A percentile compares a stretch with the other conserved stretches of the same genome.
These are phyloP conservation scores for Starmerella asiatica DNA, from an alignment of 805 yeast genomes.

Conservation along the genomic window DNA sequence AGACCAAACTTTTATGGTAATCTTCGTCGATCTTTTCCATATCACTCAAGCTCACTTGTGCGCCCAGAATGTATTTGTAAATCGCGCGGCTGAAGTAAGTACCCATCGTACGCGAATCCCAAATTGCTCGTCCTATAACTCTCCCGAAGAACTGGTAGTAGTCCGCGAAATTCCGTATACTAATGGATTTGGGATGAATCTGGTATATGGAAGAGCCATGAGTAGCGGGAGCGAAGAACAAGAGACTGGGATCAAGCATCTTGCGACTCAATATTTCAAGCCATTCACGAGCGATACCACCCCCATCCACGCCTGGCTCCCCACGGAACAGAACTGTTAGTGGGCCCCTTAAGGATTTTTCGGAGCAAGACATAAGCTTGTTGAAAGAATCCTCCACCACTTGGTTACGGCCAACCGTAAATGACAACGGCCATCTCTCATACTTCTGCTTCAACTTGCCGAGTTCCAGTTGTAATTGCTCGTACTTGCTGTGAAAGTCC, in stretches of 20 bases:
- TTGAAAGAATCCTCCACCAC: slow-evolving; percentile 86
- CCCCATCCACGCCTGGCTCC: slow-evolving; percentile 95
- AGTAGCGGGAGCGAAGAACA: slow-evolving; percentile 78
- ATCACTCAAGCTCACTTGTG: slow-evolving; percentile 72
- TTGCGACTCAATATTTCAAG: slow-evolving; percentile 85
- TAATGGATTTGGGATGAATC: slow-evolving; percentile 68
- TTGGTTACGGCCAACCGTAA: slow-evolving; percentile 72
- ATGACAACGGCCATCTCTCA: slow-evolving; percentile 35
- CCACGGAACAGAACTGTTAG: slow-evolving; percentile 77
- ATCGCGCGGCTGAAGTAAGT: slow-evolving; percentile 94
- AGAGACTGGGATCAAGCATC: slow-evolving; percentile 93
- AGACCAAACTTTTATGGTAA: slow-evolving; percentile 77
- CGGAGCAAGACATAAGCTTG: slow-evolving; percentile 61
- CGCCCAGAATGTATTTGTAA: slow-evolving; percentile 71
- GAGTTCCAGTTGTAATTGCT: slow-evolving; percentile 64
- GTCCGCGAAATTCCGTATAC: slow-evolving; percentile 66
- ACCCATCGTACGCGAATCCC: slow-evolving; percentile 72
- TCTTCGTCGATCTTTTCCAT: slow-evolving; percentile 89
- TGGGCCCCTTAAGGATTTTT: slow-evolving; percentile 36
- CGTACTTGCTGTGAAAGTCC: slow-evolving; percentile 88
- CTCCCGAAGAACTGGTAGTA: slow-evolving; percentile 92
- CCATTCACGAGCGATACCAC: slow-evolving; percentile 97
- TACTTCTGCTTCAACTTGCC: slow-evolving; percentile 19
- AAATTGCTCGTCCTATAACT: slow-evolving; percentile 86
- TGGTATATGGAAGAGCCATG: slow-evolving; percentile 89